Percentiles rank a stretch among this genome's conserved stretches.
Conservation (phyloP, 2,329 filamentous ascomycete genomes). For the Rutstroemia sp. region DNA sequence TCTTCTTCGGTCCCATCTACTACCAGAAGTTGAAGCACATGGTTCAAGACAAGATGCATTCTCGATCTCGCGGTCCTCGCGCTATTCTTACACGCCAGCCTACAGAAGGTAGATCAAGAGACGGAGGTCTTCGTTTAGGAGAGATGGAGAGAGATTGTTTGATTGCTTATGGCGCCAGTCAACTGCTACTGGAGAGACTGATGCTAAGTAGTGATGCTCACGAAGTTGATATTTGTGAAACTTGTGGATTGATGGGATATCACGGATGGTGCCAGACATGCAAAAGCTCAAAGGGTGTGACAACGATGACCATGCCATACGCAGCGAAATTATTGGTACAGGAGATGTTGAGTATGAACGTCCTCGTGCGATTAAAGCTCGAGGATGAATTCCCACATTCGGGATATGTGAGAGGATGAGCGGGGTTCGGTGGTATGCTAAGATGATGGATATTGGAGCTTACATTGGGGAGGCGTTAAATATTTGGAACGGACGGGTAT, state of each 20-base stretch:
- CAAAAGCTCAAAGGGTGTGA: conserved; percentile 74
- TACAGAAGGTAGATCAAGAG: conserved; percentile 87
- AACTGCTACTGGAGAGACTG: conserved; percentile 82
- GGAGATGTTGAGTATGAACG: conserved; percentile 97
- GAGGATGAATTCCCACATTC: conserved; percentile 79
- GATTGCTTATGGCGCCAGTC: conserved; percentile 92
- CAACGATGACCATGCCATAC: conserved; percentile 94
- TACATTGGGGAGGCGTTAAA: not conserved
- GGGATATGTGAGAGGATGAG: conserved; percentile 3
- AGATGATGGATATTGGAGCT: not conserved
- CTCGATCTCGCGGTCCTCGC: conserved; percentile 78
- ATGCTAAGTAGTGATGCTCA: conserved; percentile 94
- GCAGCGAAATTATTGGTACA: conserved; percentile 94
- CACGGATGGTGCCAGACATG: conserved; percentile 92
- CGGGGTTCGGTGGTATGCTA: not conserved
- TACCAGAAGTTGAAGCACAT: conserved; percentile 99
- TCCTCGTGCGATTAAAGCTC: conserved; percentile 83
- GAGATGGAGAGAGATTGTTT: conserved; percentile 99
- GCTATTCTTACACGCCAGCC: conserved; percentile 92
- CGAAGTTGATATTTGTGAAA: conserved; percentile 87
- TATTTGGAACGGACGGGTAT: not conserved
- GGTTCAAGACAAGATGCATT: conserved; percentile 99
- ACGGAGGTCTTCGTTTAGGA: conserved; percentile 86
- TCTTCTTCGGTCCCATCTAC: conserved; percentile 98
- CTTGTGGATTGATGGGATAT: conserved; percentile 92